Conservation (phyloP, 805 yeast species). For the Metschnikowia gelsemii region DNA sequence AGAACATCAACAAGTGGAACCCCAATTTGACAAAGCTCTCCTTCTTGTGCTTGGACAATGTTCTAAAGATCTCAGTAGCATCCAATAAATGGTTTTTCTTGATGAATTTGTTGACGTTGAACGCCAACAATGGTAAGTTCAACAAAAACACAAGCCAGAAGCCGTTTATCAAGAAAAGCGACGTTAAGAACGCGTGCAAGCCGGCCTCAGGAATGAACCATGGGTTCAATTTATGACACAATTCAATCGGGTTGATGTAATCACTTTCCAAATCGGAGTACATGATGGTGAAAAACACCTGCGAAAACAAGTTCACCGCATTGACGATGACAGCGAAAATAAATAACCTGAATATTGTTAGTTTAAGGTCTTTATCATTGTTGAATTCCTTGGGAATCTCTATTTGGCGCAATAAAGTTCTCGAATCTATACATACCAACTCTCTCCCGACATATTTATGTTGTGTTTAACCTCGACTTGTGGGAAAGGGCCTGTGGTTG, state of each 20-base stretch:
- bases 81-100: slow-evolving; percentile 84
- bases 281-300: slow-evolving; percentile 93
- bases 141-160: slow-evolving; percentile 88
- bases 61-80: slow-evolving; percentile 96
- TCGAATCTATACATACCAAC: slow-evolving; percentile 26
- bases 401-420: too few relatives aligned
- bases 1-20: slow-evolving; percentile 87
- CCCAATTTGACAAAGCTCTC: slow-evolving; percentile 89
- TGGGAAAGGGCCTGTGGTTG: background rate
- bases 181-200: slow-evolving; percentile 69
- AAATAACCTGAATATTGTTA: slow-evolving; percentile 47
- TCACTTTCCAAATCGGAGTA: slow-evolving; percentile 94
- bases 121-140: slow-evolving; percentile 81
- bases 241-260: slow-evolving; percentile 94
- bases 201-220: slow-evolving; percentile 89
- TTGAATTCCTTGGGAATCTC: too few relatives aligned
- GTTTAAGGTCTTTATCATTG: too few relatives aligned
- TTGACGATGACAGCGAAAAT: slow-evolving; percentile 79
- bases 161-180: slow-evolving; percentile 77
- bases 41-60: slow-evolving; percentile 87
- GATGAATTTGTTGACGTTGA: slow-evolving; percentile 75
- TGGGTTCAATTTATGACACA: slow-evolving; percentile 88
- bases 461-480: background rate
- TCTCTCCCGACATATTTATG: slow-evolving; percentile 28
- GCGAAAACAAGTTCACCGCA: slow-evolving; percentile 84